phyloP scores from a whole-genome alignment of 2,329 filamentous ascomycete genomes.

The Ophiostoma ulmi region DNA sequence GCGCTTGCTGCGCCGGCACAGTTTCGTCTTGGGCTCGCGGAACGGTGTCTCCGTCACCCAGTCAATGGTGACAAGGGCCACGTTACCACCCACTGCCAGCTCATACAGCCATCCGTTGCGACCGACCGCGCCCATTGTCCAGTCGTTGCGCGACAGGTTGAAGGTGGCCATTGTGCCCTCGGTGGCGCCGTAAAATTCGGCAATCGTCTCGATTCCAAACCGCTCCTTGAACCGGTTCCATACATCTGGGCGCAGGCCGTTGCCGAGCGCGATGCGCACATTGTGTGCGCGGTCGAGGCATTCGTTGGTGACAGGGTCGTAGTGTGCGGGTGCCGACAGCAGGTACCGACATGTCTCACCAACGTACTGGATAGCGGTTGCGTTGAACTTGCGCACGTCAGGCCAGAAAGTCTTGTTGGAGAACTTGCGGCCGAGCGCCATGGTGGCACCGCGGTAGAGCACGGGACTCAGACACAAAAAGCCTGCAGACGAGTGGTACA shows the following conservation, averaged over 20 bases:
- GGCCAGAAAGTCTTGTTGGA: slow-evolving; percentile 72
- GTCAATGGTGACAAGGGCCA: slow-evolving; percentile 65
- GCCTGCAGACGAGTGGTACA: slow-evolving; percentile 78
- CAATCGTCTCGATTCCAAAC: slow-evolving; percentile 67
- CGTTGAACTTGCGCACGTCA: slow-evolving; percentile 63
- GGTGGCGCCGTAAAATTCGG: slow-evolving; percentile 77
- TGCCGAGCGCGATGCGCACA: slow-evolving; percentile 73
- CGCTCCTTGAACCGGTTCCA: slow-evolving; percentile 80
- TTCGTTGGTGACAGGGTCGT: slow-evolving; percentile 59
- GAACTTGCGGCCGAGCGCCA: slow-evolving; percentile 72
- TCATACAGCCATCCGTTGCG: slow-evolving; percentile 60
- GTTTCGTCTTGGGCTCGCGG: slow-evolving; percentile 63
- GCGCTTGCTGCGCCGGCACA: slow-evolving; percentile 55
- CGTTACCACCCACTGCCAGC: slow-evolving; percentile 45
- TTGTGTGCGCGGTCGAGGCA: slow-evolving; percentile 66
- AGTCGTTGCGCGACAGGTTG: slow-evolving; percentile 70
- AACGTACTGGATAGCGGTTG: slow-evolving; percentile 80
- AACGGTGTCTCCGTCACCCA: slow-evolving; percentile 61
- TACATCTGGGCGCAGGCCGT: slow-evolving; percentile 77
- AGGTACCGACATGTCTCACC: slow-evolving; percentile 84
- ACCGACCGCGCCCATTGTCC: slow-evolving; percentile 71
- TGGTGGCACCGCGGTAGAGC: slow-evolving; percentile 56
- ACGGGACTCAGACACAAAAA: slow-evolving; percentile 62
- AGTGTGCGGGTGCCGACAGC: slow-evolving; percentile 58
- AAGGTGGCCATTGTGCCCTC: slow-evolving; percentile 65